phyloP scores from a whole-genome alignment of 1,284 basidiomycete genomes.

The Gymnopus androsaceus region DNA sequence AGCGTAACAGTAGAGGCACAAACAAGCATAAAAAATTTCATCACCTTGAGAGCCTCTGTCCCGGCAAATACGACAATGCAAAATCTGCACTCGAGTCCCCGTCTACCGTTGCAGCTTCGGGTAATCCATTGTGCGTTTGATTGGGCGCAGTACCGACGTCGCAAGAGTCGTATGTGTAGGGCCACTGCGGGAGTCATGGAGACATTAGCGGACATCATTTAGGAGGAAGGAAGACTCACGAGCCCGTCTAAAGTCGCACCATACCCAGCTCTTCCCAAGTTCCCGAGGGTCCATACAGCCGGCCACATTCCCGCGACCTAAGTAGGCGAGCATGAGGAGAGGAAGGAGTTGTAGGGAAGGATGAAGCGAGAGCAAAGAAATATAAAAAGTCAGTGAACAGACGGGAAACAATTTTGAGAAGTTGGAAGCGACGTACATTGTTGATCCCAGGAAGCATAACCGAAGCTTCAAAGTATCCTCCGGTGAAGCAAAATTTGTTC shows the following conservation, averaged over 20 bases:
- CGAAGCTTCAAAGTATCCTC: conserved; percentile 54
- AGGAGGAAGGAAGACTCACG: conserved; percentile 32
- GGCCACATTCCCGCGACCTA: too few relatives aligned
- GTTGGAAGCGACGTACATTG: conserved; percentile 52
- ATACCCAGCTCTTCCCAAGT: conserved; percentile 53
- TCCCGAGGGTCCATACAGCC: conserved; percentile 74
- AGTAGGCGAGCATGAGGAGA: too few relatives aligned
- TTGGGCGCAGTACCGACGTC: conserved; percentile 69
- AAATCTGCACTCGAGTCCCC: conserved; percentile 27
- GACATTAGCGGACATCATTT: not conserved
- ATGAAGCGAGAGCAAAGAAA: conserved; percentile 23
- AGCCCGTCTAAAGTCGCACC: conserved; percentile 50
- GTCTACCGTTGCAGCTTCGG: conserved; percentile 26
- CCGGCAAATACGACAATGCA: conserved; percentile 68
- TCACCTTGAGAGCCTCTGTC: conserved; percentile 77
- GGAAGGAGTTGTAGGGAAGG: not conserved
- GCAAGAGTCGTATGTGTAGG: conserved; percentile 77
- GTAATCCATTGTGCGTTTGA: conserved; percentile 41
- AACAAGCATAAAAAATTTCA: too few relatives aligned
- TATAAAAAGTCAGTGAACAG: not conserved
- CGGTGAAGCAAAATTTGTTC: conserved; percentile 72
- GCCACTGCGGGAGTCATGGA: conserved; percentile 48
- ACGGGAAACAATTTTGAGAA: too few relatives aligned
- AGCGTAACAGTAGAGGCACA: too few relatives aligned
- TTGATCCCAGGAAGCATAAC: conserved; percentile 62